These are phyloP conservation scores for Coemansia sp. DNA, from an alignment of 192 early-diverging fungal species.

Conservation along the genomic window DNA sequence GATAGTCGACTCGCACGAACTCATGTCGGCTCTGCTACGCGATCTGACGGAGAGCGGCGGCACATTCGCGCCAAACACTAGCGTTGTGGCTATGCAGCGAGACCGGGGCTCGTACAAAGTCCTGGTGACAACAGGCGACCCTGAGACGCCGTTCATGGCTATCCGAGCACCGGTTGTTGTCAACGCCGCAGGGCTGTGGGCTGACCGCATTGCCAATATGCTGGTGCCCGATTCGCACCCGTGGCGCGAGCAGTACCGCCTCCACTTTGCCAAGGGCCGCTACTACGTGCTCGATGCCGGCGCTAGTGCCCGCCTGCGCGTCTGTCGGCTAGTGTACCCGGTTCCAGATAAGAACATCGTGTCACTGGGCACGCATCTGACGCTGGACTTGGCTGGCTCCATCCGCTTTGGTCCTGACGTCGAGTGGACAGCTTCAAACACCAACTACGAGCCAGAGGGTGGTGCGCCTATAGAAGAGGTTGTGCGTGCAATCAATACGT, in stretches of 20 bases:
- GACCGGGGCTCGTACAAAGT: constrained; percentile 49
- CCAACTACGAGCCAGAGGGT: constrained; percentile 61
- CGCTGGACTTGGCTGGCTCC: constrained; percentile 71
- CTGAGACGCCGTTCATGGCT: constrained; percentile 35
- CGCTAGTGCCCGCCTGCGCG: constrained; percentile 16
- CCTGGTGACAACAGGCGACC: constrained; percentile 52
- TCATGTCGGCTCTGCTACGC: constrained; percentile 63
- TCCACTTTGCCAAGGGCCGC: constrained; percentile 77
- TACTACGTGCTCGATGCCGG: constrained; percentile 64
- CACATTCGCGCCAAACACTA: constrained; percentile 55
- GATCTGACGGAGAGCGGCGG: constrained; percentile 56
- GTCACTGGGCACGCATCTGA: constrained; percentile 75
- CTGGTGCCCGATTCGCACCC: constrained; percentile 18
- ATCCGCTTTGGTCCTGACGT: constrained; percentile 82
- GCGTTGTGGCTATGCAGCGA: constrained; percentile 50
- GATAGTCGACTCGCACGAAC: constrained; percentile 74
- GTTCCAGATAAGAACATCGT: constrained; percentile 67
- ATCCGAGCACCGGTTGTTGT: constrained; percentile 63
- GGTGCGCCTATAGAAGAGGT: constrained; percentile 24
- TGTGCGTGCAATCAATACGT: constrained; percentile 57
- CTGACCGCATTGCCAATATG: constrained; percentile 62
- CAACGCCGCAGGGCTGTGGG: constrained; percentile 75
- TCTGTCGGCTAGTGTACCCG: constrained; percentile 75
- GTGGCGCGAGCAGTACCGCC: constrained; percentile 48
- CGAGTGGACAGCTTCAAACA: constrained; percentile 55